These are phyloP conservation scores for Rhynchosporium graminicola DNA, from an alignment of 2,329 filamentous ascomycete genomes.

Conservation along the genomic window DNA sequence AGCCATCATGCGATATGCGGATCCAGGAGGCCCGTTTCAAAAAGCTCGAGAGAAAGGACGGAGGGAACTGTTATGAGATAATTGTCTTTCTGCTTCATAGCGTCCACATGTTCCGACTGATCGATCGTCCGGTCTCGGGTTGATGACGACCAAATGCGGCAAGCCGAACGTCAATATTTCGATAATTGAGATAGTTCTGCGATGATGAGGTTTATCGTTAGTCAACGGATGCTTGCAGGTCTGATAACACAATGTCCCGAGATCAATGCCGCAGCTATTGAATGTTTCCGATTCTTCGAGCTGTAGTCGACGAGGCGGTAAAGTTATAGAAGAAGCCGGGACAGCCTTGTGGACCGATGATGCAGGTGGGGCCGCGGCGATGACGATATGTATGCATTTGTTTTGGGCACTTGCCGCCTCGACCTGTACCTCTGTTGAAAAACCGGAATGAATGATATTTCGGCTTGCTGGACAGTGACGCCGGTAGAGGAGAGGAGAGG, in stretches of 20 bases:
- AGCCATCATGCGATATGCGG: constrained; percentile 27
- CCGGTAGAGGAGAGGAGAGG: not conserved
- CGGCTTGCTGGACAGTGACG: not conserved
- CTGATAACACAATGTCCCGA: not conserved
- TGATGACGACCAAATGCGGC: constrained; percentile 8
- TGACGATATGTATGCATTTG: not conserved
- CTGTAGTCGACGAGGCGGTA: not conserved
- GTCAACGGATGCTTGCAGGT: not conserved
- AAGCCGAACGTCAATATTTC: constrained; percentile 11
- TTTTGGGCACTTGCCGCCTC: not conserved
- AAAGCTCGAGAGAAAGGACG: not conserved
- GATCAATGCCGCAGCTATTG: not conserved
- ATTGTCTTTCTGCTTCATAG: constrained; percentile 21
- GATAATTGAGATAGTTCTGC: not conserved
- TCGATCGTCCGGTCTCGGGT: constrained; percentile 3
- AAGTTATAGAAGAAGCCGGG: not conserved
- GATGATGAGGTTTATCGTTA: not conserved
- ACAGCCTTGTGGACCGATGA: constrained; percentile 7
- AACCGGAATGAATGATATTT: not conserved
- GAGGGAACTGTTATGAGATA: not conserved
- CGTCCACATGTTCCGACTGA: constrained; percentile 18
- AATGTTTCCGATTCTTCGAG: not conserved
- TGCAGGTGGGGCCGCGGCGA: constrained; percentile 1
- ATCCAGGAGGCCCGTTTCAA: not conserved
- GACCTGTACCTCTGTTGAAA: not conserved